Evolutionary conservation across 2,329 filamentous ascomycete species (phyloP), one percentile per base, ranked within the genome.

Genomic region (Fusarium foetens): DNA sequence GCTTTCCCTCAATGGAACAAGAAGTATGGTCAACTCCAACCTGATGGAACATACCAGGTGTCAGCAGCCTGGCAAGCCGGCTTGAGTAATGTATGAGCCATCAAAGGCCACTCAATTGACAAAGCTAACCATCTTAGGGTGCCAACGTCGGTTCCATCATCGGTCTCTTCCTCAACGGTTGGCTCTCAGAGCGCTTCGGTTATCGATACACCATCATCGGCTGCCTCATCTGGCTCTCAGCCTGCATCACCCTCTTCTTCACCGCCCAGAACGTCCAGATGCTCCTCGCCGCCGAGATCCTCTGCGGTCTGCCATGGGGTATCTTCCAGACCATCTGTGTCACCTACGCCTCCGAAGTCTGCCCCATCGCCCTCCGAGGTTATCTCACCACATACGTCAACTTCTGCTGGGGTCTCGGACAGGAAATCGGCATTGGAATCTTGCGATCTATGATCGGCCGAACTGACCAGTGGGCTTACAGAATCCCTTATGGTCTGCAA

Each of bases 351-450:
- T 90, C 89, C 61, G 91, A 93, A 77, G 91, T 94, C 62, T 93
- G 91, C 77, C 92, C 92, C 6, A 87, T 93, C 9, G 89, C 91
- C 46, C 86, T 94, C 45, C 89, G 92, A 68, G 91, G 91, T 58
- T 92, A 92, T 76, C 82, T 92, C 65, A 93, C 91, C 1, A 93
- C 91, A 17, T 94, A 93, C 67, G 89, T 93, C 81, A 93, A 93
- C 82, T 90, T 92, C 76, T 93, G 92, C 85, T 94, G 91, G 91
- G 92, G 90, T 39, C 83, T 93, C 17, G 92, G 92, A 17, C 92
- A 94, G 79, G 84, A 91, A 63, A 90, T 94, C 59, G 91, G 90
- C 41, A 91, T 92, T 53, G 91, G 90, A n/a, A 91, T 93, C 66
- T 91, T 94, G 75, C 89, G 90, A 77, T 85, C 87, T 69, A 91